Percentiles rank a stretch among this genome's conserved stretches.
Evolutionary conservation across 805 yeast genomes (phyloP).

Genomic region (Cyberlindnera japonica): DNA sequence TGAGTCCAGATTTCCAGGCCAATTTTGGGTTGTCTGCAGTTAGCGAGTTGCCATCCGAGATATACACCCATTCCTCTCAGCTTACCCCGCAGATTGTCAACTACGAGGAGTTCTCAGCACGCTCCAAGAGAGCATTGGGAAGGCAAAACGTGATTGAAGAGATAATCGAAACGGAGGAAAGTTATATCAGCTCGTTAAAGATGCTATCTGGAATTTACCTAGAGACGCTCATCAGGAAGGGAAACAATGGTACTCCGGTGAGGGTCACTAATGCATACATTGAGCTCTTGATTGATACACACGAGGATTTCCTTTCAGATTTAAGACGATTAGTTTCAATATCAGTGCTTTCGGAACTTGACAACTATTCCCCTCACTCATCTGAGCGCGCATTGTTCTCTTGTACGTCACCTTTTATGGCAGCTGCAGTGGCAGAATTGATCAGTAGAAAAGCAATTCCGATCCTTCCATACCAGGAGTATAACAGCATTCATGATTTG

Average conservation of each 20-base stretch:
- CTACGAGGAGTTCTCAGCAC: constrained; percentile 16
- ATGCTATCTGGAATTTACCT: constrained; percentile 42
- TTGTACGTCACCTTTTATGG: constrained; percentile 22
- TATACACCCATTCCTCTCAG: constrained; percentile 20
- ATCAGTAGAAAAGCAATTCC: constrained; percentile 26
- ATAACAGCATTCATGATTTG: constrained; percentile 32
- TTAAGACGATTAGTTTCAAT: constrained; percentile 18
- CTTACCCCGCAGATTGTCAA: constrained; percentile 17
- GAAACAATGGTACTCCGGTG: constrained; percentile 34
- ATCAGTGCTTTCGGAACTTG: no score
- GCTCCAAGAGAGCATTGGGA: constrained; percentile 16
- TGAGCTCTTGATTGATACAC: constrained; percentile 31
- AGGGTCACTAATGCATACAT: constrained; percentile 31
- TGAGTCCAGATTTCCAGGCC: not conserved
- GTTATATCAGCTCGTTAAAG: constrained; percentile 42
- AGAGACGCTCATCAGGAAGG: constrained; percentile 33
- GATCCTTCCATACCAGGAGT: constrained; percentile 32
- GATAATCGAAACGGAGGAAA: constrained; percentile 44
- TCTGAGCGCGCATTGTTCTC: constrained; percentile 3
- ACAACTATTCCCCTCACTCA: no score
- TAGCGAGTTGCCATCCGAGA: not conserved
- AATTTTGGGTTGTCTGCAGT: not conserved
- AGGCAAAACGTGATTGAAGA: constrained; percentile 40
- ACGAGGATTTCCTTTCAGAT: constrained; percentile 29
- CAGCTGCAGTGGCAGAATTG: constrained; percentile 23